These are phyloP conservation scores for Multifurca ochricompacta DNA, from an alignment of 768 basidiomycete species.

Conservation along the genomic window DNA sequence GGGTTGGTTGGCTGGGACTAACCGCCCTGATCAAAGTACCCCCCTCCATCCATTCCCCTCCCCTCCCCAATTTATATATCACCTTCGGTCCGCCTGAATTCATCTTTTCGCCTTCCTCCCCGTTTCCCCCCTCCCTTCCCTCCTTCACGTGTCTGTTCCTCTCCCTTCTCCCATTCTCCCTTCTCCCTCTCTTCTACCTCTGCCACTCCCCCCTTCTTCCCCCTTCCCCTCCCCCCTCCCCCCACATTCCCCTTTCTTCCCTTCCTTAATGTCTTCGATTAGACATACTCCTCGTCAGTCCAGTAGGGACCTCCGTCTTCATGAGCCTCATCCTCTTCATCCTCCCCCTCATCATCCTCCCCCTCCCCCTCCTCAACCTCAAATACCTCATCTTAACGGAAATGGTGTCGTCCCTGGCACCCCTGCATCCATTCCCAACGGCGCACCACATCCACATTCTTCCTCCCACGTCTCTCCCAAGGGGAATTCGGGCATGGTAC, in stretches of 20 bases:
- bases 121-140: constrained; percentile 29
- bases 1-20: constrained; percentile 30
- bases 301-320: constrained; percentile 57
- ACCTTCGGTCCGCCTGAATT: constrained; percentile 21
- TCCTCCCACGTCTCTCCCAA: constrained; percentile 33
- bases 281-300: constrained; percentile 53
- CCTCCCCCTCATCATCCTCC: constrained; percentile 37
- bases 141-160: too few species aligned
- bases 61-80: constrained; percentile 23
- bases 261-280: constrained; percentile 42
- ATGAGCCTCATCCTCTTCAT: constrained; percentile 45
- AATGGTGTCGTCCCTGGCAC: constrained; percentile 36
- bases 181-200: constrained; percentile 25
- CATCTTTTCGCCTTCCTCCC: constrained; percentile 26
- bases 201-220: constrained; percentile 27
- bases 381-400: constrained; percentile 49
- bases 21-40: constrained; percentile 37
- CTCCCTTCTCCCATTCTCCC: too few species aligned
- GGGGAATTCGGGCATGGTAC: constrained; percentile 21
- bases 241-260: constrained; percentile 16
- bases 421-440: constrained; percentile 38
- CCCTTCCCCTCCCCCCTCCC: constrained; percentile 25
- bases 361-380: constrained; percentile 33
- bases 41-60: too few species aligned
- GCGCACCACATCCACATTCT: constrained; percentile 32